These are phyloP conservation scores for Aspergillus aculeatus DNA, from an alignment of 2,329 filamentous ascomycete genomes.

Conservation along the genomic window DNA sequence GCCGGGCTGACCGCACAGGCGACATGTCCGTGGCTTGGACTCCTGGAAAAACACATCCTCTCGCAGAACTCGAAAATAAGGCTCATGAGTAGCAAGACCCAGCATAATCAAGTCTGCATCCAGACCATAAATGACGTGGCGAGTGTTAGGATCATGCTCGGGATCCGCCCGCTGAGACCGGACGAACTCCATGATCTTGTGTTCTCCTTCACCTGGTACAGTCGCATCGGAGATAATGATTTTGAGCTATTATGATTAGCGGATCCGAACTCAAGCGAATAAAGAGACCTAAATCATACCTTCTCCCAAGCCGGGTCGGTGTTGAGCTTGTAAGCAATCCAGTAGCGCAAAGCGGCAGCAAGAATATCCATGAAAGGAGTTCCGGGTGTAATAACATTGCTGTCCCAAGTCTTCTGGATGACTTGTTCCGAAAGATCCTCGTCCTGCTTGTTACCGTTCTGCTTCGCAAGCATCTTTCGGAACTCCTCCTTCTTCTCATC, in stretches of 20 bases:
- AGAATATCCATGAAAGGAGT: conserved; percentile 99
- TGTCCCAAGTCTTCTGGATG: conserved; percentile 89
- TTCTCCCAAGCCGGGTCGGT: conserved; percentile 95
- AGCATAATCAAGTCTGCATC: conserved; percentile 99
- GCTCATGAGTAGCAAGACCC: conserved; percentile 93
- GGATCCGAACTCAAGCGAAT: not conserved
- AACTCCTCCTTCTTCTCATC: conserved; percentile 88
- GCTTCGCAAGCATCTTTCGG: conserved; percentile 76
- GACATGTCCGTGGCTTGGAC: conserved; percentile 76
- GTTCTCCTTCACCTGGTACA: conserved; percentile 95
- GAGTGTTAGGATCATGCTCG: conserved; percentile 92
- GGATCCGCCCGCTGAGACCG: conserved; percentile 87
- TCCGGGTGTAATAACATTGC: conserved; percentile 84
- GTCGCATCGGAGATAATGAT: conserved; percentile 98
- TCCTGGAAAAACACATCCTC: conserved; percentile 97
- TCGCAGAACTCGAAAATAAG: conserved; percentile 90
- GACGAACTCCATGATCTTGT: conserved; percentile 99
- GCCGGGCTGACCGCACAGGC: conserved; percentile 85
- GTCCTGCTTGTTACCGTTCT: conserved; percentile 65
- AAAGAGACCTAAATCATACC: conserved; percentile 30
- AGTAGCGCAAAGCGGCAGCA: conserved; percentile 85
- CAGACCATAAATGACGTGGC: conserved; percentile 95
- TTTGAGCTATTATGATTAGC: conserved; percentile 62
- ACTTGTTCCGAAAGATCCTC: conserved; percentile 61
- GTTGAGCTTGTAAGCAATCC: conserved; percentile 96